A percentile compares a stretch with the other conserved stretches of the same genome.
Evolutionary conservation across 2,329 filamentous ascomycete species (phyloP).

Genomic region (Xylariales sp.): DNA sequence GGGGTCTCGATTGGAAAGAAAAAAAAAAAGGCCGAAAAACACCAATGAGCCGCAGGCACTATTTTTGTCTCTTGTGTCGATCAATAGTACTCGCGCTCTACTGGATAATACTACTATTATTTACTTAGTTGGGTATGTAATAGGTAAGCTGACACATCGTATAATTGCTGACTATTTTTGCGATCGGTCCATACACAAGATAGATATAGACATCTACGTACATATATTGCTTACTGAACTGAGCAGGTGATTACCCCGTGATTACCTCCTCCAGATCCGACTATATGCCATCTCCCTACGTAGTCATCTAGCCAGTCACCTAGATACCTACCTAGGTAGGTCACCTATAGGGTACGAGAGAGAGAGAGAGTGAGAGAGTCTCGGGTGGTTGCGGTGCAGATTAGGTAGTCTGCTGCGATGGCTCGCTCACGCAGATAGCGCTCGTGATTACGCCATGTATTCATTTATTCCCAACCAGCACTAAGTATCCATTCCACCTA

Average conservation of each 20-base stretch:
- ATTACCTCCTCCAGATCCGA: too few relatives aligned
- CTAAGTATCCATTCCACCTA: background rate
- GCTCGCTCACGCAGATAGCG: constrained; percentile 10
- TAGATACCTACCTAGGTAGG: too few relatives aligned
- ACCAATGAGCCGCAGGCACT: too few relatives aligned
- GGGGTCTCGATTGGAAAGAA: too few relatives aligned
- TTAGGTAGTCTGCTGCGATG: background rate
- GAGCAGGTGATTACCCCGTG: constrained; percentile 19
- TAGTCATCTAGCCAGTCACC: too few relatives aligned
- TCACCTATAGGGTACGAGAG: too few relatives aligned
- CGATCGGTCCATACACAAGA: constrained; percentile 7
- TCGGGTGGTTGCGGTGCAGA: background rate
- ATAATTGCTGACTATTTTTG: constrained; percentile 11
- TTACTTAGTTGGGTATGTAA: background rate
- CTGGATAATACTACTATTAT: too few relatives aligned
- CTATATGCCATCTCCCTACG: too few relatives aligned
- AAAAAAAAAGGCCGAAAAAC: too few relatives aligned
- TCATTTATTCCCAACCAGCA: background rate
- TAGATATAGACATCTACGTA: background rate
- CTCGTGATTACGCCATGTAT: constrained; percentile 14
- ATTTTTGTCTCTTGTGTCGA: too few relatives aligned
- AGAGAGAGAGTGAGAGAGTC: too few relatives aligned
- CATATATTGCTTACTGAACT: constrained; percentile 24
- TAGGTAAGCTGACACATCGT: constrained; percentile 9
- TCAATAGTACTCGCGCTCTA: background rate